A percentile compares a stretch with the other conserved stretches of the same genome.
Evolutionary conservation across 805 yeast species (phyloP).

Genomic region (Cyberlindnera xishuangbannaensis): DNA sequence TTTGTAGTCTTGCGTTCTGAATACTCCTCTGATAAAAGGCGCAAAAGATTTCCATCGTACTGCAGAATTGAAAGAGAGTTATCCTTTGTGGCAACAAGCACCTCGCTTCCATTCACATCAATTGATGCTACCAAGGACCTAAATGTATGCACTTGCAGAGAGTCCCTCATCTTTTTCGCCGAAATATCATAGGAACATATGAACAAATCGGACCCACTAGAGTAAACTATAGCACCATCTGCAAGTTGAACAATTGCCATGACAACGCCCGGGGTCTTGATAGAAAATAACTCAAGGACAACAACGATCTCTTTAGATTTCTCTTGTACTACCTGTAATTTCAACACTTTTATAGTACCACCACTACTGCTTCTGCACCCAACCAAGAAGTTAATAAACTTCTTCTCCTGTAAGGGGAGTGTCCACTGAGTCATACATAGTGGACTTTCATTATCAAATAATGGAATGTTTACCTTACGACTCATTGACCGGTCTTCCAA

Average conservation of each 20-base stretch:
- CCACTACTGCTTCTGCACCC: slow-evolving; percentile 27
- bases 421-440: slow-evolving; percentile 31
- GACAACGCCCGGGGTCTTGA: slow-evolving; percentile 22
- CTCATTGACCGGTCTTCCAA: slow-evolving; percentile 8
- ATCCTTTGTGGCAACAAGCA: slow-evolving; percentile 26
- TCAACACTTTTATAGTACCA: slow-evolving; percentile 20
- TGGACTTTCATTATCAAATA: slow-evolving; percentile 25
- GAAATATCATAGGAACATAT: slow-evolving; percentile 12
- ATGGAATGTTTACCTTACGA: slow-evolving; percentile 1
- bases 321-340: slow-evolving; percentile 9
- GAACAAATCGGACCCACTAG: slow-evolving; percentile 14
- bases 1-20: no score
- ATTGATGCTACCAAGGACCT: slow-evolving; percentile 18
- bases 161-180: slow-evolving; percentile 13
- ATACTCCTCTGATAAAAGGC: no score
- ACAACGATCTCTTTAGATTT: slow-evolving; percentile 7
- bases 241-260: slow-evolving; percentile 16
- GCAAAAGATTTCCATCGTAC: no score
- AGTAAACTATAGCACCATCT: slow-evolving; percentile 14
- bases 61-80: slow-evolving; percentile 25
- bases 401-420: slow-evolving; percentile 18
- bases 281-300: slow-evolving; percentile 13
- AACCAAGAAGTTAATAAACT: slow-evolving; percentile 26
- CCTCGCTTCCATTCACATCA: slow-evolving; percentile 16
- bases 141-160: slow-evolving; percentile 8